Percentiles rank a stretch among this genome's conserved stretches.
These are phyloP conservation scores for Penicillium corylophilum DNA, from an alignment of 2,329 filamentous ascomycete species.

Conservation along the genomic window DNA sequence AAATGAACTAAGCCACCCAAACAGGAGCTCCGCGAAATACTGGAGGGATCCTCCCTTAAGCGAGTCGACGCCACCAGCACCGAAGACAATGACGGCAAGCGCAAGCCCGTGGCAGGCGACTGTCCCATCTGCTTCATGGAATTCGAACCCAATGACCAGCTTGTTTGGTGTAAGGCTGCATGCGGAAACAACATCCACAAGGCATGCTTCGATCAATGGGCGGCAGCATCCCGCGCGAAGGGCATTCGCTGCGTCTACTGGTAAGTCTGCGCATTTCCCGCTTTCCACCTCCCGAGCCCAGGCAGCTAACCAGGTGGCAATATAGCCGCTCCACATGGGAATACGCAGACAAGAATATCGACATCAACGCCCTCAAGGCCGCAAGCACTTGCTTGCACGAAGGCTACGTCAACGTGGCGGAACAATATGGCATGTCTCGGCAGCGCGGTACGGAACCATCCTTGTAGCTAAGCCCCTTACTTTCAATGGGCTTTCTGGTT, in stretches of 20 bases:
- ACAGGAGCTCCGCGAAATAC: conserved; percentile 57
- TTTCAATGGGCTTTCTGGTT: background rate
- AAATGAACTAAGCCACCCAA: background rate
- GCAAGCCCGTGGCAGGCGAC: conserved; percentile 61
- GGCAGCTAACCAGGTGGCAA: background rate
- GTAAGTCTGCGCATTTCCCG: conserved; percentile 30
- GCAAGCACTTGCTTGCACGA: conserved; percentile 32
- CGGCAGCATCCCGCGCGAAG: conserved; percentile 30
- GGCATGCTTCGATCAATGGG: conserved; percentile 58
- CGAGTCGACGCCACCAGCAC: conserved; percentile 38
- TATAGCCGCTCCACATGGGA: conserved; percentile 45
- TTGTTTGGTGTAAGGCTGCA: conserved; percentile 59
- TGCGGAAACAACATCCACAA: conserved; percentile 66
- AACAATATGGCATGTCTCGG: conserved; percentile 41
- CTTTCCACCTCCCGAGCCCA: background rate
- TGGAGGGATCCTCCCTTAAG: conserved; percentile 53
- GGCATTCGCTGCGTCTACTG: conserved; percentile 48
- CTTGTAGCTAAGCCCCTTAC: conserved; percentile 6
- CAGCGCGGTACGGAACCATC: conserved; percentile 35
- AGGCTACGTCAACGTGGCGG: conserved; percentile 48
- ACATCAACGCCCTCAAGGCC: conserved; percentile 32
- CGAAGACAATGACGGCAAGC: conserved; percentile 46
- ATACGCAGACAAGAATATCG: conserved; percentile 27
- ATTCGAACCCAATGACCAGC: conserved; percentile 47
- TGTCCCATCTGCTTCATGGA: conserved; percentile 64